Conservation (phyloP, 192 early-diverging fungal species). For the Linnemannia elongata region DNA sequence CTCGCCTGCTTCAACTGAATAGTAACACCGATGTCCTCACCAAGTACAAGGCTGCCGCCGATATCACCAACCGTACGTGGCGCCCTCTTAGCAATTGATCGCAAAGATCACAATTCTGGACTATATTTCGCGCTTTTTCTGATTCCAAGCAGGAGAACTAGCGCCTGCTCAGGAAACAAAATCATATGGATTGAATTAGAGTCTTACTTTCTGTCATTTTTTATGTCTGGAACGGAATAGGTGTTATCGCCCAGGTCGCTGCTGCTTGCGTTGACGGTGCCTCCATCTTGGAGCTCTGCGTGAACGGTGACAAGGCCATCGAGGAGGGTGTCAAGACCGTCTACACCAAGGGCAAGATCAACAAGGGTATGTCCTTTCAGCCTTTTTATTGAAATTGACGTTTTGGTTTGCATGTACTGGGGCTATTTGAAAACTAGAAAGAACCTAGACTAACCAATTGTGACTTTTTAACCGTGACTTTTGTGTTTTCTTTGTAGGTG, state of each 20-base stretch:
- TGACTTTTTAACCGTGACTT: conserved; percentile 2
- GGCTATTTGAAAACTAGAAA: neutral
- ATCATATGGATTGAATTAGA: neutral
- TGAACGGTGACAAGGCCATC: conserved; percentile 88
- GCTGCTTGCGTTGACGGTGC: conserved; percentile 81
- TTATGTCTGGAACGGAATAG: conserved; percentile 46
- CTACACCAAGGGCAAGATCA: conserved; percentile 83
- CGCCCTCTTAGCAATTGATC: neutral
- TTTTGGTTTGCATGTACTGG: neutral
- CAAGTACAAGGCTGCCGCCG: conserved; percentile 94
- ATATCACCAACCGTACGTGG: conserved; percentile 85
- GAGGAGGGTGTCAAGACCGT: conserved; percentile 82
- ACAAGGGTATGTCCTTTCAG: conserved; percentile 69
- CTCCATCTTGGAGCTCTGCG: conserved; percentile 89
- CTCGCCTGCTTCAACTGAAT: neutral
- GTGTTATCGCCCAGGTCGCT: conserved; percentile 78
- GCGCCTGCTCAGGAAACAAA: neutral
- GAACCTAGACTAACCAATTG: neutral
- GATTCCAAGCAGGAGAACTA: neutral
- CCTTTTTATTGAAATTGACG: neutral
- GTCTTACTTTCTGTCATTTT: neutral
- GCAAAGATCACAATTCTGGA: neutral
- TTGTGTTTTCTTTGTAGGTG: conserved; percentile 62
- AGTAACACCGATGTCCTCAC: conserved; percentile 82
- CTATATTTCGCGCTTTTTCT: neutral